Evolutionary conservation across 345 rosid species (phyloP).

Genomic region (Hibiscus mutabilis): DNA sequence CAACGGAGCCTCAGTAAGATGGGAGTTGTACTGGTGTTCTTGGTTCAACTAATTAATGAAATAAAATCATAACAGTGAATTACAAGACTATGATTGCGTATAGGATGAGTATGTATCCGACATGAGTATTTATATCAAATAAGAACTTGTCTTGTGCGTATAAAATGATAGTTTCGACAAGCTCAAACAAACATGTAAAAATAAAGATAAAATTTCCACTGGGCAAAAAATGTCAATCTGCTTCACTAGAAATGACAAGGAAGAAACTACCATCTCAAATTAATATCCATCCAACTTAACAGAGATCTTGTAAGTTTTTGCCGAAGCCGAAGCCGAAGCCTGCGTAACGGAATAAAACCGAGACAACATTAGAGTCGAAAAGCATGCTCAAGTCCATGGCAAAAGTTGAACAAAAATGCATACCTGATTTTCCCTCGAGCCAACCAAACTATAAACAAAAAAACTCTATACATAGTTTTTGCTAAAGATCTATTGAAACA

Average conservation of each 20-base stretch:
- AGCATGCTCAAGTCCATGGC: not conserved
- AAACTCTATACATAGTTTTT: not conserved
- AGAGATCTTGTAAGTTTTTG: not conserved
- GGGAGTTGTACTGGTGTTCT: no score
- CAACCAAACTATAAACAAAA: not conserved
- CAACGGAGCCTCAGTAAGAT: not conserved
- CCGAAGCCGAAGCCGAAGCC: not conserved
- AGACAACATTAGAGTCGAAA: not conserved
- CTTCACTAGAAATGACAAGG: not conserved
- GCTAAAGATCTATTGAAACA: slow-evolving; percentile 29
- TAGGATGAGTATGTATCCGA: no score
- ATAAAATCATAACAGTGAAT: no score
- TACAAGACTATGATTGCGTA: no score
- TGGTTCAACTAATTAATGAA: no score
- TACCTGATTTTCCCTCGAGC: slow-evolving; percentile 16
- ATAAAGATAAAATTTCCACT: not conserved
- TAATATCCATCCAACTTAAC: not conserved
- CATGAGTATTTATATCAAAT: not conserved
- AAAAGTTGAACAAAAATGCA: not conserved
- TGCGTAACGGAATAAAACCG: not conserved
- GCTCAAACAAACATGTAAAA: not conserved
- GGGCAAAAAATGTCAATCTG: not conserved
- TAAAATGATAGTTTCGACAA: slow-evolving; percentile 21
- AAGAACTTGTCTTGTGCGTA: slow-evolving; percentile 9
- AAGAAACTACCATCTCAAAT: not conserved